phyloP scores from a whole-genome alignment of 2,329 filamentous ascomycete genomes.

The Aspergillus sp. region DNA sequence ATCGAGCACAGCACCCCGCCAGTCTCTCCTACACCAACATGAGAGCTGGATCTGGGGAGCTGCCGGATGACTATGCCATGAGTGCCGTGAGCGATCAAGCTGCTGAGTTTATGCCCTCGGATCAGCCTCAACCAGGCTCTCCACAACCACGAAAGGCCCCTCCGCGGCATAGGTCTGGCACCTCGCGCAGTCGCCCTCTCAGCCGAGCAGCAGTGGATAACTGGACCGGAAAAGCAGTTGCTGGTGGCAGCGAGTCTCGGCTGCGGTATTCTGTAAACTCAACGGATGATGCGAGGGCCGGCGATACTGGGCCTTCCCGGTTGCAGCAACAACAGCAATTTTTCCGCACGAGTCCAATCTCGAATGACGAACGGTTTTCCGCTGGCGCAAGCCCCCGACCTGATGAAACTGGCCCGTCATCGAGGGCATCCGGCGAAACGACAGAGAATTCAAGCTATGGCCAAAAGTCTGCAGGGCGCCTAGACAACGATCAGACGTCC shows the following conservation, averaged over 20 bases:
- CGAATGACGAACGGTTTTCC: slow-evolving; percentile 15
- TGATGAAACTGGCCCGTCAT: slow-evolving; percentile 16
- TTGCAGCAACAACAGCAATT: slow-evolving; percentile 7
- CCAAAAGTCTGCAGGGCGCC: slow-evolving; percentile 21
- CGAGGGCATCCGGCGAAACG: slow-evolving; percentile 16
- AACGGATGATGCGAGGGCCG: slow-evolving; percentile 11
- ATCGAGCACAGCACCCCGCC: slow-evolving; percentile 24
- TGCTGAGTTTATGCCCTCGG: slow-evolving; percentile 15
- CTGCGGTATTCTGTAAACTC: slow-evolving; percentile 19
- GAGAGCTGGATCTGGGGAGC: slow-evolving; percentile 22
- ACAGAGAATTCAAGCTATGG: slow-evolving; percentile 22
- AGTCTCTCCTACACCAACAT: slow-evolving; percentile 22
- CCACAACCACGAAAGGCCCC: slow-evolving; percentile 17
- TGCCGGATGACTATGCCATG: slow-evolving; percentile 17
- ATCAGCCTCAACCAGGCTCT: slow-evolving; percentile 4
- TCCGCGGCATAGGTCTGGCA: slow-evolving; percentile 15
- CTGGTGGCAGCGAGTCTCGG: slow-evolving; percentile 18
- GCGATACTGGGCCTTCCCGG: slow-evolving; percentile 13
- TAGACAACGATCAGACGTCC: slow-evolving; percentile 24
- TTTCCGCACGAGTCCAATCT: slow-evolving; percentile 19
- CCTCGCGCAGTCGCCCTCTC: slow-evolving; percentile 14
- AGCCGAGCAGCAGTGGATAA: slow-evolving; percentile 20
- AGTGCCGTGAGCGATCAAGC: slow-evolving; percentile 22
- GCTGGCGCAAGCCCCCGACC: slow-evolving; percentile 12
- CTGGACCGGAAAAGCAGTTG: slow-evolving; percentile 14